Percentiles rank a stretch among this genome's conserved stretches.
Conservation (phyloP, 768 basidiomycete species). For the Kwoniella europaea region DNA sequence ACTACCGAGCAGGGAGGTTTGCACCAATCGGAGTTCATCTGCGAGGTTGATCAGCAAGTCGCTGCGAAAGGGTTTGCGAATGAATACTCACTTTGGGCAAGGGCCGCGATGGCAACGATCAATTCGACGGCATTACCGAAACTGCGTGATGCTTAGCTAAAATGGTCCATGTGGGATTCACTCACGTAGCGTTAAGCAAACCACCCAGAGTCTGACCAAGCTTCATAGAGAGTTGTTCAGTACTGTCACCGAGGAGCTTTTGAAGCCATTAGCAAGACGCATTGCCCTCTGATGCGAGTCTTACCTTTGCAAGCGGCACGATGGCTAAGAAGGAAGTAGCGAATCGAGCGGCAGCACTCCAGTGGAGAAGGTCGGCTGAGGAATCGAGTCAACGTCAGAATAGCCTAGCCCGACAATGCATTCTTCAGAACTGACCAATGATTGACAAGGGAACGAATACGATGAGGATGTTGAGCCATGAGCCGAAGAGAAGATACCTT, state of each 20-base stretch:
- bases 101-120: constrained; percentile 83
- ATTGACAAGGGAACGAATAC: constrained; percentile 77
- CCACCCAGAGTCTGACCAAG: constrained; percentile 86
- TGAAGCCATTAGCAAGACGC: neutral
- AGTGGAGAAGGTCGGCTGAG: constrained; percentile 49
- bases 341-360: constrained; percentile 63
- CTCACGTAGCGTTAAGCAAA: constrained; percentile 72
- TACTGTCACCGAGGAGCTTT: constrained; percentile 55
- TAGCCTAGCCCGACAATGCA: neutral
- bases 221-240: constrained; percentile 61
- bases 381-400: neutral
- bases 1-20: constrained; percentile 90
- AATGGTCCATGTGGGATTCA: constrained; percentile 1
- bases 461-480: constrained; percentile 75
- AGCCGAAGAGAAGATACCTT: constrained; percentile 56
- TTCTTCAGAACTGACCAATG: constrained; percentile 62
- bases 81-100: constrained; percentile 68
- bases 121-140: constrained; percentile 69
- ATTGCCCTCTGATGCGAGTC: constrained; percentile 19
- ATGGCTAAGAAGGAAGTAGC: constrained; percentile 77
- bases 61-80: neutral
- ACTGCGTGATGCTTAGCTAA: constrained; percentile 15
- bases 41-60: constrained; percentile 4
- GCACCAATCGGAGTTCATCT: constrained; percentile 85
- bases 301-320: constrained; percentile 85